Conservation (phyloP, 2,329 filamentous ascomycete species). For the Colletotrichum phormii region DNA sequence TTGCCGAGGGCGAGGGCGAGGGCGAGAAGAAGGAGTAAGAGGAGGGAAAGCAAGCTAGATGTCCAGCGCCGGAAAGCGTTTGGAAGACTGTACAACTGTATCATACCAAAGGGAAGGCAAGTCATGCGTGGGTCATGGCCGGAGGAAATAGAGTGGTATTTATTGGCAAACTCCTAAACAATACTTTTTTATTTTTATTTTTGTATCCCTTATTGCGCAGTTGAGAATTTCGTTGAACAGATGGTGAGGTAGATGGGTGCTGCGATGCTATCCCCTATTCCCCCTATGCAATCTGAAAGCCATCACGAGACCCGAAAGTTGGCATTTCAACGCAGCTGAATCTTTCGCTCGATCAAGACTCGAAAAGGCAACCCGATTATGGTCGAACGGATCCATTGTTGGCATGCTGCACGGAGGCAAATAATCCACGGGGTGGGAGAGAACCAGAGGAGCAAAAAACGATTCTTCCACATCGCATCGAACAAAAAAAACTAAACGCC, state of each 20-base stretch:
- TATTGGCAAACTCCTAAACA: not conserved
- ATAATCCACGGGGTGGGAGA: too few species aligned
- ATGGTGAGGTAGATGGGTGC: not conserved
- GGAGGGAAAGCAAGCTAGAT: not conserved
- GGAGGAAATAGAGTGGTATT: slow-evolving; percentile 23
- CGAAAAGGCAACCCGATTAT: not conserved
- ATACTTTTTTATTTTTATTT: not conserved
- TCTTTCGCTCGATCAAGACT: not conserved
- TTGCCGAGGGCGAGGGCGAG: slow-evolving; percentile 65
- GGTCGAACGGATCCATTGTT: too few species aligned
- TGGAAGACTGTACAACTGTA: slow-evolving; percentile 32
- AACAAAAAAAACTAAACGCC: too few species aligned
- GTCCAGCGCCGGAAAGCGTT: slow-evolving; percentile 4
- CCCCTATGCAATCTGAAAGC: not conserved
- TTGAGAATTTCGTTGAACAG: not conserved
- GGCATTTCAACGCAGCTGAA: too few species aligned
- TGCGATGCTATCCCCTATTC: not conserved
- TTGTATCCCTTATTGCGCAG: not conserved
- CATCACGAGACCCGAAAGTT: too few species aligned
- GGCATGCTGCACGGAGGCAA: too few species aligned
- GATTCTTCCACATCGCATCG: too few species aligned
- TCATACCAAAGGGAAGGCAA: slow-evolving; percentile 21
- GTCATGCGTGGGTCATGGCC: not conserved
- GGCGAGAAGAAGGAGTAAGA: slow-evolving; percentile 49
- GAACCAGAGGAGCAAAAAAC: too few species aligned